These are phyloP conservation scores for Coriolopsis trogii DNA, from an alignment of 1,284 basidiomycete genomes.

Conservation along the genomic window DNA sequence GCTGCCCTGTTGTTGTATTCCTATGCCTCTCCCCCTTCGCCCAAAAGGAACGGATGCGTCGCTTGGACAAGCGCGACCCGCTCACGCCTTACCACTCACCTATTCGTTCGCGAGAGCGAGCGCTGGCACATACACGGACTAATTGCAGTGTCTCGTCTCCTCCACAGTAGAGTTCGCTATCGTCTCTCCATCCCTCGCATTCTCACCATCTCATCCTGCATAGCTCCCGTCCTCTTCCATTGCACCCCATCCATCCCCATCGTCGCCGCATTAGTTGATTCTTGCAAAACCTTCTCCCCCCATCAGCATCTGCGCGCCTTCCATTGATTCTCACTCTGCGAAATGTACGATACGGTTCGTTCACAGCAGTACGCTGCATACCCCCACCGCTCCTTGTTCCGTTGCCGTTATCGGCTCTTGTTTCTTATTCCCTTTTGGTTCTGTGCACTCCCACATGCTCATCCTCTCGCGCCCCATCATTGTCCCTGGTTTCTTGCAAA, in stretches of 20 bases:
- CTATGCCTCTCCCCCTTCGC: conserved; percentile 1
- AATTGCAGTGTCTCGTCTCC: conserved; percentile 13
- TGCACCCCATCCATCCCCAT: neutral
- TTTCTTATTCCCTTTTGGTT: no score
- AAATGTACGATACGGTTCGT: conserved; percentile 4
- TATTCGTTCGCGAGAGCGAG: conserved; percentile 7
- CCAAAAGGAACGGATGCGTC: conserved; percentile 17
- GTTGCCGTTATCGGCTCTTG: no score
- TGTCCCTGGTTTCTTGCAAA: no score
- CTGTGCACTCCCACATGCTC: no score
- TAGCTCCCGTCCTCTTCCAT: neutral
- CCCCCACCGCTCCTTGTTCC: no score
- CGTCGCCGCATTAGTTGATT: neutral
- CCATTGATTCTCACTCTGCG: conserved; percentile 3
- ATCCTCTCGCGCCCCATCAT: no score
- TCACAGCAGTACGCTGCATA: no score
- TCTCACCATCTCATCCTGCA: neutral
- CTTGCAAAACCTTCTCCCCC: neutral
- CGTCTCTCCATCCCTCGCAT: neutral
- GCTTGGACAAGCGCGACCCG: conserved; percentile 4
- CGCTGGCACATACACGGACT: conserved; percentile 20
- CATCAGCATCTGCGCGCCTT: neutral
- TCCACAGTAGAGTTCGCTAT: neutral
- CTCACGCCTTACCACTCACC: neutral
- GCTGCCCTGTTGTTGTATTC: conserved; percentile 15